Evolutionary conservation across 2,329 filamentous ascomycete genomes (phyloP), one percentile per base, ranked within the genome.

Genomic region (Alternaria gansuensis): DNA sequence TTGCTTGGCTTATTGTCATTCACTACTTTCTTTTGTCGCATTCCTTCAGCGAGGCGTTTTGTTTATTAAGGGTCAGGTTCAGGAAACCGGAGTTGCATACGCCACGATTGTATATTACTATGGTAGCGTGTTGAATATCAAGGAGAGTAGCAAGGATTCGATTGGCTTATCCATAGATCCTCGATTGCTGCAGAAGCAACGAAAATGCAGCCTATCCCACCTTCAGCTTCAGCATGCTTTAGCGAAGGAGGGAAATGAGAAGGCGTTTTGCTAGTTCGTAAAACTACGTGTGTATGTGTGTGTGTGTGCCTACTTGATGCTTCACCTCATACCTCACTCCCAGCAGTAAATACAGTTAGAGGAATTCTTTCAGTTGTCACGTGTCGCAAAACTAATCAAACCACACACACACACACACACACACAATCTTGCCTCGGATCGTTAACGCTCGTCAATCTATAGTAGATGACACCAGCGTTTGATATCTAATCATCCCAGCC

Each of bases 1-100:
- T n/a, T 29, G 11, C 14, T 26, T 45, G 34, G 14, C 24, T 48
- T 39, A 17, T 14, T 3, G 21, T 23, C 23, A 37, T 57, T 51
- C 49, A 13, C 34, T 43, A 33, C 23, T 57, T 53, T 54, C 54
- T 63, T 43, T 49, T 58, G 33, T 55, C 55, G 48, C 23, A 44
- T 57, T 59, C 14, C 26, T 57, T 54, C 53, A 66, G 63, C 63
- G 63, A 44, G 63, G 63, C 56, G 63, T 62, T 59, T 45, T 55
- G 37, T 44, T 41, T 43, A n/a, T 44, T 41, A 29, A 11, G 21
- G 34, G 31, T 33, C 37, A 34, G 28, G 23, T 52, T 53, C 41
- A 41, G 43, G 36, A 36, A 54, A 34, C 21, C 29, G 44, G 44
- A 50, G 51, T 49, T 39, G 52, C 34, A 53, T 51, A 34, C 39